phyloP scores from a whole-genome alignment of 2,329 filamentous ascomycete genomes.

The Rutstroemia sp. region DNA sequence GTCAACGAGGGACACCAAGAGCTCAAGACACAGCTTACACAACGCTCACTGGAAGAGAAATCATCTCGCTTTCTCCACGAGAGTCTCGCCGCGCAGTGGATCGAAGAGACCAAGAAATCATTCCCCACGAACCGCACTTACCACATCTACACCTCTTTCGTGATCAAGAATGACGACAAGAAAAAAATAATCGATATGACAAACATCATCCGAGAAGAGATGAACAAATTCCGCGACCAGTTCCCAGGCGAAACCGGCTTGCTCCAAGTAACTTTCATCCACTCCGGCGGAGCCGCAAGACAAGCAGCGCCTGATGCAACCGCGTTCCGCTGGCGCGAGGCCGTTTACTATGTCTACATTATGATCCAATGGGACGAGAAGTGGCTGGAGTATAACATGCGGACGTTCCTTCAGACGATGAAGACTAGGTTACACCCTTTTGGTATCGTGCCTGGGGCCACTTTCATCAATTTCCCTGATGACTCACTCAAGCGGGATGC shows the following conservation, averaged over 20 bases:
- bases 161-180: not conserved
- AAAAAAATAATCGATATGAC: not conserved
- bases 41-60: not conserved
- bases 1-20: not conserved
- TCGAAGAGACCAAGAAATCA: not conserved
- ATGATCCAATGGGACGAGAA: not conserved
- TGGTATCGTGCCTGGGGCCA: not conserved
- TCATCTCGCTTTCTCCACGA: not conserved
- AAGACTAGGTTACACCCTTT: not conserved
- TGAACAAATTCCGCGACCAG: not conserved
- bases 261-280: not conserved
- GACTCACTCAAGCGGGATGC: not conserved
- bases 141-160: not conserved
- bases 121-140: not conserved
- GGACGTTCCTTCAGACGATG: not conserved
- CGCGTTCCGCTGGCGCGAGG: not conserved
- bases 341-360: not conserved
- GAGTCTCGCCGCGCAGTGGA: not conserved
- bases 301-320: not conserved
- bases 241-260: not conserved
- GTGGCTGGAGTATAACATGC: not conserved
- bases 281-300: not conserved
- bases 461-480: not conserved
- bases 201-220: not conserved
- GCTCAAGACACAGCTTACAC: not conserved